Evolutionary conservation across 2,329 filamentous ascomycete species (phyloP), one percentile per base, ranked within the genome.

Genomic region (Calonectria leucothoes): DNA sequence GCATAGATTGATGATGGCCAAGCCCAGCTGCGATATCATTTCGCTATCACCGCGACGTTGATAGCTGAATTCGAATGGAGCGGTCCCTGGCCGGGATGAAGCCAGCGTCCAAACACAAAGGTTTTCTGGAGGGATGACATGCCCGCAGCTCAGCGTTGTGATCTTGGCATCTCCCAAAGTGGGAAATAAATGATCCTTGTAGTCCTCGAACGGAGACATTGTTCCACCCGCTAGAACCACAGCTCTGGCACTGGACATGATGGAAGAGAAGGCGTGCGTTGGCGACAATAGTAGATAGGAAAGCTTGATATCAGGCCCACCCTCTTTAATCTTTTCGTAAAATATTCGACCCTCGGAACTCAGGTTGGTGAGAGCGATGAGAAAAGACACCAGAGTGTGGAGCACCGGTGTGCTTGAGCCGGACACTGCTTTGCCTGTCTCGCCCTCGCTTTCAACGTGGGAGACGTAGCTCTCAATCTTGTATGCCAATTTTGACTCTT

Each of bases 141-240:
- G 97, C 0, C 95, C 96, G 82, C 96, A 99, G 77, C 95, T 98
- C 35, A 98, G 90, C 0, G 94, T 98, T 12, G 90, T 93, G 55
- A 98, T 90, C 70, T 91, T 91, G 0, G 87, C 84, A 0, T 88
- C 78, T 0, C 90, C 82, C 0, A 98, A 83, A 63, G 94, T 93
- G 0, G 96, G 94, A 75, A 99, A 97, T 0, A 99, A 88, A 79
- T 98, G 94, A 5, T 93, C 90, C 42, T 90, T 92, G 84, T 98
- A 99, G 85, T 98, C 97, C 29, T 93, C 91, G 87, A 98, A 98
- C 0, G 97, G 97, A 3, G 97, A 98, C 97, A 99, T 98, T 31
- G 97, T 99, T 27, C 97, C 97, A 71, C 97, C 97, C 0, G 96
- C 97, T 4, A 99, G 87, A 51, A 99, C 93, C 4, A 99, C 94